Conservation (phyloP, 768 basidiomycete species). For the Collybiopsis luxurians region DNA sequence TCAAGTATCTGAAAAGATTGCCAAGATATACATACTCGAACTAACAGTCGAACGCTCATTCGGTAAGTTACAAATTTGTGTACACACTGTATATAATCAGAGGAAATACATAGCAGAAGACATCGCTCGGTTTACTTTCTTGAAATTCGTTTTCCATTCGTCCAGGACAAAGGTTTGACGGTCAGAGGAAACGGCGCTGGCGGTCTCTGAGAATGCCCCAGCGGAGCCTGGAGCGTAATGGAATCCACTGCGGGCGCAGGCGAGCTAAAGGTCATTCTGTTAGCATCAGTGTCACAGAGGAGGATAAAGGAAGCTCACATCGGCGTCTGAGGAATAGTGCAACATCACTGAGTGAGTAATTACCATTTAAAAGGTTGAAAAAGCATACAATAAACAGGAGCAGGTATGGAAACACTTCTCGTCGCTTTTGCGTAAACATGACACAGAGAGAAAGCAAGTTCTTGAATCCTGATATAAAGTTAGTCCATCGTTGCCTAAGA, state of each 20-base stretch:
- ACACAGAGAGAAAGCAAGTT: constrained; percentile 46
- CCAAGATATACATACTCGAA: too few species aligned
- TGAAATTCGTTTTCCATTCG: constrained; percentile 5
- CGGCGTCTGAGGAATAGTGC: constrained; percentile 4
- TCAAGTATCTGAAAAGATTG: too few species aligned
- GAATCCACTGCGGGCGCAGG: background rate
- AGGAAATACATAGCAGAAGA: constrained; percentile 2
- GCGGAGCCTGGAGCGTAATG: background rate
- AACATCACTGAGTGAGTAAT: background rate
- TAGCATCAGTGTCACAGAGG: background rate
- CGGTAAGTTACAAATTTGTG: background rate
- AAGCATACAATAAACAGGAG: constrained; percentile 57
- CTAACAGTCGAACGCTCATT: too few species aligned
- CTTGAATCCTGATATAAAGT: constrained; percentile 29
- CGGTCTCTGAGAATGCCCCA: background rate
- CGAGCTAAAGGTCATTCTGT: constrained; percentile 1
- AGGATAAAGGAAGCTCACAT: background rate
- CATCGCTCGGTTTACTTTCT: background rate
- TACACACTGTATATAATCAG: background rate
- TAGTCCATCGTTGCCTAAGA: background rate
- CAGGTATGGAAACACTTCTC: constrained; percentile 55
- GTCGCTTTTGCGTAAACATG: constrained; percentile 54
- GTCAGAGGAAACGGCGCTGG: background rate
- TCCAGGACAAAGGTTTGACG: background rate
- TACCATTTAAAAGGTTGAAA: background rate